A percentile compares a stretch with the other conserved stretches of the same genome.
Conservation (phyloP, 495 filamentous ascomycete species). For the Collariella sp. region DNA sequence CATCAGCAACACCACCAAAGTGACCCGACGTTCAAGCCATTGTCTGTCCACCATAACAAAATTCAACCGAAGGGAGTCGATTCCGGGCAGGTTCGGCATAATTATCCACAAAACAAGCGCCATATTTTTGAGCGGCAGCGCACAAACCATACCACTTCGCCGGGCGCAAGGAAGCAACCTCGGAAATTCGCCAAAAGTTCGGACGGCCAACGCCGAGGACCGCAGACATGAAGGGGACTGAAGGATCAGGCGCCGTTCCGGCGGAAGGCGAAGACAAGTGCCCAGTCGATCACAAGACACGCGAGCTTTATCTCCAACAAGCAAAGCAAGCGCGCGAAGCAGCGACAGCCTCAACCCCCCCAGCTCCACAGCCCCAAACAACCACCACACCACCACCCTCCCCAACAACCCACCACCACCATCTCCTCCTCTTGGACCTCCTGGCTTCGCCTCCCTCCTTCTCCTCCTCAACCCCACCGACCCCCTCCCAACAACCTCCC, state of each 20-base stretch:
- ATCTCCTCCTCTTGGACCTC: constrained; percentile 21
- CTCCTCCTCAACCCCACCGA: constrained; percentile 18
- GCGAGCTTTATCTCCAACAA: constrained; percentile 66
- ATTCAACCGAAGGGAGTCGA: no score
- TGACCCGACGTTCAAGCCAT: no score
- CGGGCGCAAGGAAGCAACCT: not conserved
- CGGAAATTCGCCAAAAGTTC: constrained; percentile 4
- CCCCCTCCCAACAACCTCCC: no score
- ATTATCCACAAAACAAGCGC: no score
- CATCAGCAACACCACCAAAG: no score
- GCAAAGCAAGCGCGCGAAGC: constrained; percentile 22
- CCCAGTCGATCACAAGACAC: constrained; percentile 81
- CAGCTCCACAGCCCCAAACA: constrained; percentile 1
- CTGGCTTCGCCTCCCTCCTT: constrained; percentile 21
- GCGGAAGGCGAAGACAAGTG: constrained; percentile 44
- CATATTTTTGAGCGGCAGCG: no score
- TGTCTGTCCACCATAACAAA: no score
- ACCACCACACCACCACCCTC: constrained; percentile 3
- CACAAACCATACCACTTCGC: no score
- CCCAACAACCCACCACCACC: not conserved
- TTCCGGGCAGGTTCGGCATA: no score
- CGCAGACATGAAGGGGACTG: constrained; percentile 1
- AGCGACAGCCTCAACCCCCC: constrained; percentile 8
- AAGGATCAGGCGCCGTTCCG: not conserved
- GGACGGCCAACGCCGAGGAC: not conserved